Conservation (phyloP, 2,329 filamentous ascomycete genomes). For the Bimuria novae-zelandiae region DNA sequence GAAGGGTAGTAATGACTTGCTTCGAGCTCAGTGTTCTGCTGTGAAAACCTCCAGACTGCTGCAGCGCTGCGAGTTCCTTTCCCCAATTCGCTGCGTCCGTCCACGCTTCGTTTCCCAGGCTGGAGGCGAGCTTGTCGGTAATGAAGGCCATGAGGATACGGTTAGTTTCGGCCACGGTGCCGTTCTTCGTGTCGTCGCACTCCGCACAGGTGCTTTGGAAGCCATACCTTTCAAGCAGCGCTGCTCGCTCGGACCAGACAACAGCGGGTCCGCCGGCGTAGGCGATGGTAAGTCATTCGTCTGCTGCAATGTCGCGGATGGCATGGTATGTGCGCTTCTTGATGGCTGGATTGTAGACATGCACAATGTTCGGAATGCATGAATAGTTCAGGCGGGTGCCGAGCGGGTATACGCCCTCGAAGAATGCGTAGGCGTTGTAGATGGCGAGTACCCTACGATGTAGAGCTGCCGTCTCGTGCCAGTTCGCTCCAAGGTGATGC, state of each 20-base stretch:
- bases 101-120: too few relatives aligned
- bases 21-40: too few relatives aligned
- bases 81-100: too few relatives aligned
- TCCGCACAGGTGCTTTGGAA: neutral
- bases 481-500: too few relatives aligned
- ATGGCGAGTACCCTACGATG: constrained; percentile 10
- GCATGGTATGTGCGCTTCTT: constrained; percentile 32
- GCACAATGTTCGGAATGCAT: constrained; percentile 34
- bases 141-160: neutral
- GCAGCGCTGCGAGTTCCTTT: too few relatives aligned
- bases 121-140: neutral
- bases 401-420: constrained; percentile 20
- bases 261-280: constrained; percentile 17
- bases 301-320: constrained; percentile 31
- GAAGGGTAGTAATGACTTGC: too few relatives aligned
- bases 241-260: neutral
- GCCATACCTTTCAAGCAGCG: constrained; percentile 12
- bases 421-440: constrained; percentile 11
- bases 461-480: constrained; percentile 1
- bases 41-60: too few relatives aligned
- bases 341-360: constrained; percentile 29
- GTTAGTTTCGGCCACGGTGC: neutral
- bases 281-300: constrained; percentile 33
- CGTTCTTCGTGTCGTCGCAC: neutral
- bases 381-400: constrained; percentile 36